Evolutionary conservation across 192 early-diverging fungal genomes (phyloP), one percentile per base, ranked within the genome.

Genomic region (Entophlyctis helioformis): DNA sequence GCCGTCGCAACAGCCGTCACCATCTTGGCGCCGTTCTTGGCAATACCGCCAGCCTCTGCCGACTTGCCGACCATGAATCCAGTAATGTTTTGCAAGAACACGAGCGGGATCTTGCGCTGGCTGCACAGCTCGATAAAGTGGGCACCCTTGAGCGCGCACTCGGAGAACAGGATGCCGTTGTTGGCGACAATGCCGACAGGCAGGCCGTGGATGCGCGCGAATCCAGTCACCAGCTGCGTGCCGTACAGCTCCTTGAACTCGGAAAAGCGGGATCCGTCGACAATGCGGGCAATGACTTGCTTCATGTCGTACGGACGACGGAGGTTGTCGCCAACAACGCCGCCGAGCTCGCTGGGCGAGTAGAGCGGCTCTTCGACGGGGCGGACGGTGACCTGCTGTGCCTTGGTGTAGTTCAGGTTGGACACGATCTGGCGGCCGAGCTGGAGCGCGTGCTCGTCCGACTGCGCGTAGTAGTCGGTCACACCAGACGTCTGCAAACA

Each of bases 221-320:
- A 96, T 22, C 86, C 79, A 37, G 90, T 94, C 42, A 92, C 82
- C 33, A 96, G 70, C 23, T 83, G 78, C 2, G 83, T 84, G 35
- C 89, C 93, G 52, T 92, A 96, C 42, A 81, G 67, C 51, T 83
- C 78, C 67, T 96, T 96, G 73, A 96, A 96, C 66, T 96, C 93
- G 48, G 76, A 68, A 62, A 93, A 86, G 23, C 77, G 66, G 53
- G 82, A 85, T 12, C 89, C 93, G 54, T 96, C 93, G 18, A 93
- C 93, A 55, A 96, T 81, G 39, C 90, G 82, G 4, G 93, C 78
- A 69, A 96, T 94, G 23, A 96, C 87, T 56, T 92, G 84, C 44
- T 78, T 74, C 39, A 90, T 80, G 53, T 96, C 89, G 57, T 89
- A 92, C 15, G 86, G 63, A 49, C 85, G 85, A 3, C 82, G 64